Conservation (phyloP, 257 asterid genomes). For the Schizonepeta tenuifolia region DNA sequence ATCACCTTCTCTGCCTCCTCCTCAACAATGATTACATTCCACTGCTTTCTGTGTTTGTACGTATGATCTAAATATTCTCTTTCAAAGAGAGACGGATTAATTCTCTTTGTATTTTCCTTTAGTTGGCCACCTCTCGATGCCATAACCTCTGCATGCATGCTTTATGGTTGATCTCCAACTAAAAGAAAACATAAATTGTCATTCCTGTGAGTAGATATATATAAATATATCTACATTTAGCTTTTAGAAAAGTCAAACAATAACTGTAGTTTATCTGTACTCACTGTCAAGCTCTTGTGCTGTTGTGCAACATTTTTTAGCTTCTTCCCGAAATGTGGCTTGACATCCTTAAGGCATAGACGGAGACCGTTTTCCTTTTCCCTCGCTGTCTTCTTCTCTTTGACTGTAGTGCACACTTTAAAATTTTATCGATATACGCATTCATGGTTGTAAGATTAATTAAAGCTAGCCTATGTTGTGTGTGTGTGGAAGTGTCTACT, state of each 20-base stretch:
- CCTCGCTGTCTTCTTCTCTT: too few relatives aligned
- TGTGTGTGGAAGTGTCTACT: too few relatives aligned
- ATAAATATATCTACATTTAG: too few relatives aligned
- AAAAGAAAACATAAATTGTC: not conserved
- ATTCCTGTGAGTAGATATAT: not conserved
- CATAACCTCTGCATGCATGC: slow-evolving; percentile 30
- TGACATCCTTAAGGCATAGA: slow-evolving; percentile 24
- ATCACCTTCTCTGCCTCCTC: not conserved
- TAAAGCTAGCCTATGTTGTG: too few relatives aligned
- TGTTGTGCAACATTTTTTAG: slow-evolving; percentile 10
- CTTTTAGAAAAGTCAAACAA: not conserved
- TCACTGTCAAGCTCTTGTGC: not conserved
- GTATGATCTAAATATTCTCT: too few relatives aligned
- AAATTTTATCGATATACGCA: too few relatives aligned
- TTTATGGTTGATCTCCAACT: slow-evolving; percentile 40
- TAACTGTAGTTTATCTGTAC: not conserved
- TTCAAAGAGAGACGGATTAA: too few relatives aligned
- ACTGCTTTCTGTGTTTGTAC: not conserved
- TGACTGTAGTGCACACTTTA: too few relatives aligned
- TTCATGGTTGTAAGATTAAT: too few relatives aligned
- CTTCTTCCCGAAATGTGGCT: not conserved
- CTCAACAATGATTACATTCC: not conserved
- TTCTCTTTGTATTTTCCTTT: not conserved
- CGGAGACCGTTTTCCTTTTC: not conserved
- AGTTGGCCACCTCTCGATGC: slow-evolving; percentile 39